Base-by-base conservation (phyloP, 2,329 filamentous ascomycete genomes). In the Neurospora crassa region DNA sequence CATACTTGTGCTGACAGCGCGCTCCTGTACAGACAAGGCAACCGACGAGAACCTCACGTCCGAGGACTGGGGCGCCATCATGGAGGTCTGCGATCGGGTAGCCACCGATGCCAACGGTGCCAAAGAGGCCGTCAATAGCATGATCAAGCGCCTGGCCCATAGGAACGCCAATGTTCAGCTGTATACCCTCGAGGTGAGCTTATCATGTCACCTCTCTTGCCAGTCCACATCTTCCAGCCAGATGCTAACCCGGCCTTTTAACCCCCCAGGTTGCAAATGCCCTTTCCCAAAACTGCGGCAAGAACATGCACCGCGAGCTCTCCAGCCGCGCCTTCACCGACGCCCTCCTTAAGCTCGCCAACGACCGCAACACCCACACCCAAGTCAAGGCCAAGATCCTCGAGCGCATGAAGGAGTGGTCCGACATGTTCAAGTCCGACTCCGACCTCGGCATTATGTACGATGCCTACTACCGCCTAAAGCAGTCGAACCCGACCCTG, bases 1-100 rank as follows among this genome's bases (percentile, higher is more conserved):
- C 12, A 11, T 34, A 45, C 59, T 11, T 42, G 53, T 67, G 69
- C 73, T 76, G 71, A 78, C 75, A 72, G 40, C 72, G 40, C 34
- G 43, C 70, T 70, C 41, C 70, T 59, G 53, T 73, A 70, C 74
- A 89, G 87, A 84, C 81, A 89, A 89, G 84, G 94, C 96, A 79
- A 99, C 96, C 71, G 96, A 99, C 82, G 96, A 99, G 87, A 99
- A 97, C 82, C 88, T 98, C 77, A 98, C 94, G 29, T 92, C 91
- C 40, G 88, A 96, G 79, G 88, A 90, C 79, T 90, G 88, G 88
- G 86, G 84, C 68, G 87, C 87, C 77, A 89, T 89, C 77, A 87
- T 89, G 79, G 86, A 89, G 78, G 85, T 89, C 69, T 89, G 87
- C 82, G 87, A 89, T 79, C 87, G 87, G 74, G 87, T 88, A 59